Evolutionary conservation across 768 basidiomycete species (phyloP), one percentile per base, ranked within the genome.

Genomic region (Gautieria morchelliformis): DNA sequence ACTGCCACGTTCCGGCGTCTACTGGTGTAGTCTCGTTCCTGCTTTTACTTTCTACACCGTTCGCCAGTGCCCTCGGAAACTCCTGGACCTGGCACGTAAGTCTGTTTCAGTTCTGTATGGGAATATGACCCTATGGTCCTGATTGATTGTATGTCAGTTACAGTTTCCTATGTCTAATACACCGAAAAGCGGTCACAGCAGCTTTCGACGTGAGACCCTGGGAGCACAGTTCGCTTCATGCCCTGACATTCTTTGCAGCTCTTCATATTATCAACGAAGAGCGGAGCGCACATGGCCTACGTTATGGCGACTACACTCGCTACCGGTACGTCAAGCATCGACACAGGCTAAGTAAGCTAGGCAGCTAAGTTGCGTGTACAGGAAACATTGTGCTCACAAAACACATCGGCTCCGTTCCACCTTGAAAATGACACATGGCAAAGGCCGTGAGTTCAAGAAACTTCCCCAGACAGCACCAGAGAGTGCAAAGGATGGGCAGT

Each of bases 371-470:
- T 37, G 3, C 27, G 27, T 52, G n/a, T 27, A 8, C 70, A 91
- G 93, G 63, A 92, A 92, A 63, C 93, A 98, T 65, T 95, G 93
- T 67, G 83, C 87, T 6, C 92, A 93, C 68, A 83, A 89, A 65
- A 87, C 93, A 0, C 92, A 93, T 70, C 84, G 90, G 50, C 75
- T 96, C 41, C 83, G 93, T 61, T 90, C 89, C 30, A 77, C 83
- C 1, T 78, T 93, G 50, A 92, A 89, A 66, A 80, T 84, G 74
- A 89, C 88, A 17, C 89, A 93, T 63, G 91, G 92, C 32, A 90
- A 88, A 66, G 89, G 89, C 22, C 85, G 84, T 63, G 89, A 92
- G 48, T 97, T 91, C 77, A 95, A 92, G 74, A 90, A 88, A 64
- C 67, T 85, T 22, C 81, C 90, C 8, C 70, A 81, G 5, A 65